These are phyloP conservation scores for Syzygium oleosum DNA, from an alignment of 345 rosid species.

Conservation along the genomic window DNA sequence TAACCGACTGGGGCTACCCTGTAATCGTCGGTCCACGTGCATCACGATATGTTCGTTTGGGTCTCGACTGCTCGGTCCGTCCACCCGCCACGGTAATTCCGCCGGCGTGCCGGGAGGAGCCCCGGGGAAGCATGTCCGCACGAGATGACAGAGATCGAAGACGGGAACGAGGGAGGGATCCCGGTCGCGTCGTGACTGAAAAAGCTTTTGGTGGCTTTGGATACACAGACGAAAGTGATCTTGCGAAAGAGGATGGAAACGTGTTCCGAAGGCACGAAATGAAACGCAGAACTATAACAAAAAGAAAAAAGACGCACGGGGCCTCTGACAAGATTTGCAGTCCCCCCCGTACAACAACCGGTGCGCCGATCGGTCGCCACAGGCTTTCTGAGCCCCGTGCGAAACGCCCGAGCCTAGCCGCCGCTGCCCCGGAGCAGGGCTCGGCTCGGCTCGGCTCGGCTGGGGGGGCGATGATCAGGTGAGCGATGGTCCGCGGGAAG, in stretches of 20 bases:
- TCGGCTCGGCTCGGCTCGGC: neutral
- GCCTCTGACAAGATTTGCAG: neutral
- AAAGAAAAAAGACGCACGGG: neutral
- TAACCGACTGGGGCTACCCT: too few relatives aligned
- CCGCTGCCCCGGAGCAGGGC: neutral
- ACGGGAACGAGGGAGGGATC: rapidly evolving
- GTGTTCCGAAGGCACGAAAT: neutral
- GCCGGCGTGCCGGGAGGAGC: rapidly evolving
- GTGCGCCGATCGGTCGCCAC: too few relatives aligned
- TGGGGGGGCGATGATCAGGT: neutral
- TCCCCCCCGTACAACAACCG: too few relatives aligned
- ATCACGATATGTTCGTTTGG: rapidly evolving
- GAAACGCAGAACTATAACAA: rapidly evolving
- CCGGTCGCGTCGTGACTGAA: neutral
- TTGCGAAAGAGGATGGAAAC: neutral
- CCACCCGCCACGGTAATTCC: rapidly evolving
- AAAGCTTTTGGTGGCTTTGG: rapidly evolving
- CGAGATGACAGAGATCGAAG: rapidly evolving
- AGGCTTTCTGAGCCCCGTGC: neutral
- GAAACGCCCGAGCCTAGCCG: neutral
- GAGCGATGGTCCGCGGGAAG: neutral
- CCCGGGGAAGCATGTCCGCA: neutral
- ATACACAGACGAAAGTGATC: rapidly evolving
- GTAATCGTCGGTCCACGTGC: too few relatives aligned
- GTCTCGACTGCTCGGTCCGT: neutral